phyloP scores from a whole-genome alignment of 352 stramenopile species.

The Phytophthora kernoviae region DNA sequence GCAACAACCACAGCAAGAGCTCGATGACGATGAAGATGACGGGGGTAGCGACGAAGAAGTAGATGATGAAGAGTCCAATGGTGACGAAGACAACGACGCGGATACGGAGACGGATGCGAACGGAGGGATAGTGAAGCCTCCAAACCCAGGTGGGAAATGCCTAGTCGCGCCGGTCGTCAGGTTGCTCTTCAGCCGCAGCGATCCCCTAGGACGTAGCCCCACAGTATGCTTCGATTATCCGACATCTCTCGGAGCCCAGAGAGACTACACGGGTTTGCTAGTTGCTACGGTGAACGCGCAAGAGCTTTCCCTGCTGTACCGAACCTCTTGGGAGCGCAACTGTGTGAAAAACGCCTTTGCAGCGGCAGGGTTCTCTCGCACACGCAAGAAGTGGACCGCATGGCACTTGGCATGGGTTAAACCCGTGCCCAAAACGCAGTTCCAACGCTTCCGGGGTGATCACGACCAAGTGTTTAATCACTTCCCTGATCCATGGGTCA shows the following conservation, averaged over 20 bases:
- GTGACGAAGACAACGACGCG: slow-evolving; percentile 32
- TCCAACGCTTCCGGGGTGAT: slow-evolving; percentile 50
- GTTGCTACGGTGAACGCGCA: slow-evolving; percentile 48
- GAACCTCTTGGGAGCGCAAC: slow-evolving; percentile 92
- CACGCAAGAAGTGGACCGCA: slow-evolving; percentile 56
- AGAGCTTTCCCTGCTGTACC: slow-evolving; percentile 65
- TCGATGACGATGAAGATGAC: slow-evolving; percentile 25
- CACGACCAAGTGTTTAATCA: slow-evolving; percentile 87
- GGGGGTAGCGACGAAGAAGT: slow-evolving; percentile 55
- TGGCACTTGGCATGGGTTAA: slow-evolving; percentile 78
- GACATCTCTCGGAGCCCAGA: slow-evolving; percentile 52
- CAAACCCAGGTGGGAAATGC: slow-evolving; percentile 39
- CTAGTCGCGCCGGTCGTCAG: slow-evolving; percentile 46
- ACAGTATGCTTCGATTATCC: slow-evolving; percentile 93
- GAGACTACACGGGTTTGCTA: slow-evolving; percentile 38
- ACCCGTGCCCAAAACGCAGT: slow-evolving; percentile 66
- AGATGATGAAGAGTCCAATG: slow-evolving; percentile 46
- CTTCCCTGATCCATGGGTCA: slow-evolving; percentile 90
- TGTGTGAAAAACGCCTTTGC: slow-evolving; percentile 93
- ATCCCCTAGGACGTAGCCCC: slow-evolving; percentile 46
- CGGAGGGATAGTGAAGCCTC: background rate
- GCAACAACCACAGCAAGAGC: slow-evolving; percentile 32
- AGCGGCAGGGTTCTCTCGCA: slow-evolving; percentile 69
- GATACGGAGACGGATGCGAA: slow-evolving; percentile 5
- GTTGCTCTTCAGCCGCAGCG: slow-evolving; percentile 56